These are phyloP conservation scores for Oenanthe sinensis DNA, from an alignment of 129 eudicot genomes.

Conservation along the genomic window DNA sequence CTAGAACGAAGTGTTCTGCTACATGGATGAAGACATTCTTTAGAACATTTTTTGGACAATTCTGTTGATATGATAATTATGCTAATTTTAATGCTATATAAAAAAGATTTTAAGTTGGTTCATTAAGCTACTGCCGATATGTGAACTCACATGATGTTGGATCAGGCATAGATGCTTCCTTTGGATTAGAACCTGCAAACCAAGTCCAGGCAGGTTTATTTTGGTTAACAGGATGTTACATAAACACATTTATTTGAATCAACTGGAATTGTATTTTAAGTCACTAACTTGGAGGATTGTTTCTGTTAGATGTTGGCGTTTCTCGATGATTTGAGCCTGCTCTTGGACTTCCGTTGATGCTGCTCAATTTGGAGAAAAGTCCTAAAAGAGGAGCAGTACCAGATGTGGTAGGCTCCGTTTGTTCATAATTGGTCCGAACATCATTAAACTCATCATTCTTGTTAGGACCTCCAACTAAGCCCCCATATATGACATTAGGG, in stretches of 20 bases:
- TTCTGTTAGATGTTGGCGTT: conserved; percentile 11
- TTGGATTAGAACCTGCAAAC: conserved; percentile 29
- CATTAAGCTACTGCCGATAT: neutral
- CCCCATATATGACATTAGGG: conserved; percentile 73
- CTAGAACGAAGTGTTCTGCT: neutral
- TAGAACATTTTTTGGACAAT: neutral
- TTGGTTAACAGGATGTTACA: neutral
- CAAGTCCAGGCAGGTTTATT: neutral
- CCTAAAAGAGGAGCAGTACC: conserved; percentile 93
- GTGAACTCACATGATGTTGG: conserved; percentile 31
- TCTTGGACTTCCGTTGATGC: conserved; percentile 23
- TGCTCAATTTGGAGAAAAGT: conserved; percentile 54
- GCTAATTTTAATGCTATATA: neutral
- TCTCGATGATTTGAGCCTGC: conserved; percentile 19
- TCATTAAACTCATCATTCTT: conserved; percentile 50
- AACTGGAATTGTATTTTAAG: neutral
- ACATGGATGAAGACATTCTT: neutral
- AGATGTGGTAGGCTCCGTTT: conserved; percentile 75
- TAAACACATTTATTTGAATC: neutral
- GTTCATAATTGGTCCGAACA: conserved; percentile 72
- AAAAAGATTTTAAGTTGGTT: neutral
- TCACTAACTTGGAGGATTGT: conserved; percentile 18
- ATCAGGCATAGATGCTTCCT: conserved; percentile 16
- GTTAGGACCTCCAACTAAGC: conserved; percentile 85
- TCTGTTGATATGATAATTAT: neutral